Evolutionary conservation across 257 asterid species (phyloP), one percentile per base, ranked within the genome.

Genomic region (Ligustrum vulgare): DNA sequence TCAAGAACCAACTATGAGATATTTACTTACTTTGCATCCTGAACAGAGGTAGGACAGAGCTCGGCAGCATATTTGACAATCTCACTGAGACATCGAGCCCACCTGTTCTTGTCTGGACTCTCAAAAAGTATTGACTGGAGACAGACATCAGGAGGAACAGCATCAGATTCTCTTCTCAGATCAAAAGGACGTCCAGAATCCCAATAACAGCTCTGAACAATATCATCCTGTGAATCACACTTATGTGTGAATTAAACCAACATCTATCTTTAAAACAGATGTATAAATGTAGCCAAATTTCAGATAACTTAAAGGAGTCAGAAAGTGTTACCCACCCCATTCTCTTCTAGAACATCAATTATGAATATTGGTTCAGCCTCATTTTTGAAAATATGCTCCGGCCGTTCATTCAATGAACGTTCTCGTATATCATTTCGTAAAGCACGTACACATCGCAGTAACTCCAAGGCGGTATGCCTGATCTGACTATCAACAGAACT

Each of bases 171-270:
- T 80, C 97, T 89, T 84, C 89, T 91, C 87, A 89, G 80, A 90
- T 93, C 98, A 70, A 95, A 95, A 66, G 97, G 91, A 71, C 98
- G 98, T 18, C 96, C 94, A 70, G 90, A 88, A 86, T 93, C 99
- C 96, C 96, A 95, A 77, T 93, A 95, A 84, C 98, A 95, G 88
- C 97, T 91, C 89, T 93, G 99, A 80, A 95, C 99, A 72, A 95
- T 95, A 87, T 95, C 98, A 82, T 95, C 99, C 99, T 95, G 90
- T 22, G 72, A 78, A 75, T 79, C 45, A 63, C 15, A 84, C 36
- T 18, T 63, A 54, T 34, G 39, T 77, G 47, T 67, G 65, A 62
- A 77, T 73, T 80, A 62, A 75, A 47, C 74, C 11, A 37, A 64
- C n/a, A 63, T 60, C 45, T 45, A 77, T 58, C 67, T 51, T 47